phyloP scores from a whole-genome alignment of 2,329 filamentous ascomycete genomes.

The Fusarium tanahbumbuense region DNA sequence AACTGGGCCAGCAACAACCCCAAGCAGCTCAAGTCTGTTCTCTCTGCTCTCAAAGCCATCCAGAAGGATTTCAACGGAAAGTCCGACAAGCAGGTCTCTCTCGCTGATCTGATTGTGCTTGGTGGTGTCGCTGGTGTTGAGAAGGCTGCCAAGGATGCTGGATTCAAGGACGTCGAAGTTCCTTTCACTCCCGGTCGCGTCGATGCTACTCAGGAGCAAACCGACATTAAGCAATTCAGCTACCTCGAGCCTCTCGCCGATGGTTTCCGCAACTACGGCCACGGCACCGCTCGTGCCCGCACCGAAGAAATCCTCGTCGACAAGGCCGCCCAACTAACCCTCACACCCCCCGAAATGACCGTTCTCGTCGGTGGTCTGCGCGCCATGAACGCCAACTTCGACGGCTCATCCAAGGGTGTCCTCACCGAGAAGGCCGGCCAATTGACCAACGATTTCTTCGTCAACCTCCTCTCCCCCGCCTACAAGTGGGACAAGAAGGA shows the following conservation, averaged over 20 bases:
- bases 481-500: constrained; percentile 68
- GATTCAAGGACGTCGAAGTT: constrained; percentile 63
- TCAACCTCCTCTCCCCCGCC: constrained; percentile 77
- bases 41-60: constrained; percentile 70
- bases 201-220: constrained; percentile 78
- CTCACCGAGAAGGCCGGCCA: constrained; percentile 75
- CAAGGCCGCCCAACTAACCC: constrained; percentile 75
- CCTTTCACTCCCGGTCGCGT: constrained; percentile 79
- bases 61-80: constrained; percentile 73
- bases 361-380: constrained; percentile 79
- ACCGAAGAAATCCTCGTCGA: constrained; percentile 79
- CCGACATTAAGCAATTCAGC: constrained; percentile 71
- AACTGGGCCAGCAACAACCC: constrained; percentile 83
- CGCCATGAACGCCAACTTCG: constrained; percentile 75
- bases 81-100: constrained; percentile 73
- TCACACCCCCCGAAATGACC: constrained; percentile 77
- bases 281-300: constrained; percentile 68
- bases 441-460: constrained; percentile 84
- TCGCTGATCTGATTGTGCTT: constrained; percentile 83
- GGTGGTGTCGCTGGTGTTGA: constrained; percentile 78
- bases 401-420: constrained; percentile 74
- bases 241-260: constrained; percentile 78
- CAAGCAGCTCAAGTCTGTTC: constrained; percentile 69
- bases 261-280: constrained; percentile 83
- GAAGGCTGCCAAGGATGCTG: constrained; percentile 69